phyloP scores from a whole-genome alignment of 768 basidiomycete genomes.

The Mycena polygramma region DNA sequence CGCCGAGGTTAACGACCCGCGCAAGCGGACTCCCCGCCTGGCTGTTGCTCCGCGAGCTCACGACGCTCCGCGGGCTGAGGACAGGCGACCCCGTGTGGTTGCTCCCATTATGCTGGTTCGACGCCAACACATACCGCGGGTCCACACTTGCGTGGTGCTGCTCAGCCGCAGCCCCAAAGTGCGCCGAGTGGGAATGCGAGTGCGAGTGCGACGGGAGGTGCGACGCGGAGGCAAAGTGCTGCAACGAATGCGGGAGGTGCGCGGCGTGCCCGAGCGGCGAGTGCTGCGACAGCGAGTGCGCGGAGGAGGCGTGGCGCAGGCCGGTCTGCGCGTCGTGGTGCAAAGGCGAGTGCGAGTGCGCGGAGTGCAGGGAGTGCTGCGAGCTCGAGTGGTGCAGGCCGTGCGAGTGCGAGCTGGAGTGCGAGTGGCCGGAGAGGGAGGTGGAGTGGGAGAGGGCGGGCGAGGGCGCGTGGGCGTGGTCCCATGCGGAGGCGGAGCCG shows the following conservation, averaged over 20 bases:
- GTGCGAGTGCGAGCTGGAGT: neutral
- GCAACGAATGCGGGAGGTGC: too few species aligned
- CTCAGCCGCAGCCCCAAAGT: neutral
- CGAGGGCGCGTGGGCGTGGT: neutral
- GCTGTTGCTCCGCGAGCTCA: too few species aligned
- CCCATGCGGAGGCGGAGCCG: neutral
- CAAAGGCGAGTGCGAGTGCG: too few species aligned
- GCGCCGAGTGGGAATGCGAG: neutral
- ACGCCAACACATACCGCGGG: slow-evolving; percentile 26
- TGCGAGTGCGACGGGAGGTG: neutral
- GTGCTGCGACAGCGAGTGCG: slow-evolving; percentile 11
- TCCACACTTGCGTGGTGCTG: slow-evolving; percentile 17
- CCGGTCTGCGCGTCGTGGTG: too few species aligned
- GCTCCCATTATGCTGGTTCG: neutral
- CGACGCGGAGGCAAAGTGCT: too few species aligned
- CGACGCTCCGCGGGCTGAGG: too few species aligned
- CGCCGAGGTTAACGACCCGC: neutral
- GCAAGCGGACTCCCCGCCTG: too few species aligned
- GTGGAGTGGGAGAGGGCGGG: neutral
- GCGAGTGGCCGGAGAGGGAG: neutral
- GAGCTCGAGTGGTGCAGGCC: too few species aligned
- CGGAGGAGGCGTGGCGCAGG: too few species aligned
- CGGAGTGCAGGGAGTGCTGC: too few species aligned
- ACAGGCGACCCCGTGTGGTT: too few species aligned
- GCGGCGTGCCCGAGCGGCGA: neutral